Percentiles rank a stretch among this genome's conserved stretches.
These are phyloP conservation scores for Trametes elegans DNA, from an alignment of 768 basidiomycete species.

Conservation along the genomic window DNA sequence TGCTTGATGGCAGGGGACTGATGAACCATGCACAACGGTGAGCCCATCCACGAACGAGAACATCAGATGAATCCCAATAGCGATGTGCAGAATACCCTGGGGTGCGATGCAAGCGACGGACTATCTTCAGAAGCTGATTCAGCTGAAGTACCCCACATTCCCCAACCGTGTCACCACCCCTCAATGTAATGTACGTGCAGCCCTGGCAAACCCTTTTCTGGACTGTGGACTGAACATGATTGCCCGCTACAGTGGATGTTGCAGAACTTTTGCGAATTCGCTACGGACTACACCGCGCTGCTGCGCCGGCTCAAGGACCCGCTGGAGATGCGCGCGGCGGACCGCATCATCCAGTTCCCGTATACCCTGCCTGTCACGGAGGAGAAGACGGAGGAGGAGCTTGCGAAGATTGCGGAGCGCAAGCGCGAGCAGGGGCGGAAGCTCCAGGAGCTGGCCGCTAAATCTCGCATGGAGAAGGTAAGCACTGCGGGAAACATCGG, in stretches of 20 bases:
- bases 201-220: not conserved
- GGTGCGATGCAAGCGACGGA: conserved; percentile 89
- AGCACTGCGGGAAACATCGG: not conserved
- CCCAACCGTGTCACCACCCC: conserved; percentile 75
- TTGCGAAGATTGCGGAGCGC: conserved; percentile 73
- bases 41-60: conserved; percentile 16
- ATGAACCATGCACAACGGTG: conserved; percentile 87
- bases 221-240: not conserved
- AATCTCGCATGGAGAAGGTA: conserved; percentile 83
- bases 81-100: conserved; percentile 90
- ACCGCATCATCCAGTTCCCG: conserved; percentile 87
- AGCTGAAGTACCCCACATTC: conserved; percentile 94
- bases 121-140: conserved; percentile 88
- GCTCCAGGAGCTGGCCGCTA: conserved; percentile 89
- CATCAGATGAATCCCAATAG: not conserved
- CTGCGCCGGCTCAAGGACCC: conserved; percentile 73
- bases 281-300: conserved; percentile 68
- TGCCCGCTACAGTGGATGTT: conserved; percentile 74
- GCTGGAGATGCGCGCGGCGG: conserved; percentile 54
- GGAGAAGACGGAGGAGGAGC: conserved; percentile 91
- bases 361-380: conserved; percentile 59
- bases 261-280: conserved; percentile 81
- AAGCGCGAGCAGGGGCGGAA: conserved; percentile 83
- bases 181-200: conserved; percentile 70
- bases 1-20: conserved; percentile 78